A percentile compares a stretch with the other conserved stretches of the same genome.
Evolutionary conservation across 2,329 filamentous ascomycete genomes (phyloP).

Genomic region (Hortaea sp.): DNA sequence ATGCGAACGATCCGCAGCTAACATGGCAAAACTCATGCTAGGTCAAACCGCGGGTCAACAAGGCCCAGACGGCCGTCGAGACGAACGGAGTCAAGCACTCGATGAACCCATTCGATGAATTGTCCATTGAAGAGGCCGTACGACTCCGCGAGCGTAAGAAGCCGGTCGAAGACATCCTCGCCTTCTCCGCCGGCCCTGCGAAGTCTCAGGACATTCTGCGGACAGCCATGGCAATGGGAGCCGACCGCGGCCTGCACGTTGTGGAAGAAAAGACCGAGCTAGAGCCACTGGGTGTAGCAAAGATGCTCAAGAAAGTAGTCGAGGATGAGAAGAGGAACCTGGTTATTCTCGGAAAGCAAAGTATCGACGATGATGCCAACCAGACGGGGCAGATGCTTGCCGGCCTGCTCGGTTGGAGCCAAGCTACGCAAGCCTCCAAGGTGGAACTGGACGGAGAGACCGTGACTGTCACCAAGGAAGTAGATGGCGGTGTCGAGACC

Average conservation of each 20-base stretch:
- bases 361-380: slow-evolving; percentile 88
- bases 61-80: slow-evolving; percentile 74
- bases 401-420: slow-evolving; percentile 80
- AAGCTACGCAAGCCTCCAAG: slow-evolving; percentile 87
- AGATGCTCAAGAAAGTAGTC: slow-evolving; percentile 70
- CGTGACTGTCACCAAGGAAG: slow-evolving; percentile 76
- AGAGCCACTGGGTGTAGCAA: slow-evolving; percentile 86
- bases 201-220: slow-evolving; percentile 84
- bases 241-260: slow-evolving; percentile 82
- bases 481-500: slow-evolving; percentile 92
- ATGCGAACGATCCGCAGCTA: slow-evolving; percentile 1
- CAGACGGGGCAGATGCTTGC: slow-evolving; percentile 99
- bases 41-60: slow-evolving; percentile 63
- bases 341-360: slow-evolving; percentile 92
- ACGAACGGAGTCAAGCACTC: slow-evolving; percentile 90
- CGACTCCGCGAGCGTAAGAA: slow-evolving; percentile 81
- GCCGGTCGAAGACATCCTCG: slow-evolving; percentile 76
- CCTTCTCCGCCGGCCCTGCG: slow-evolving; percentile 75
- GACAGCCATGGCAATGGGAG: slow-evolving; percentile 98
- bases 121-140: slow-evolving; percentile 92
- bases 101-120: slow-evolving; percentile 98
- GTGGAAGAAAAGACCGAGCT: slow-evolving; percentile 58
- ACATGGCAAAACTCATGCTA: slow-evolving; percentile 20
- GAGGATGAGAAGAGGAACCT: slow-evolving; percentile 81
- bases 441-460: slow-evolving; percentile 62